These are phyloP conservation scores for Suillus bovinus DNA, from an alignment of 768 basidiomycete species.

Conservation along the genomic window DNA sequence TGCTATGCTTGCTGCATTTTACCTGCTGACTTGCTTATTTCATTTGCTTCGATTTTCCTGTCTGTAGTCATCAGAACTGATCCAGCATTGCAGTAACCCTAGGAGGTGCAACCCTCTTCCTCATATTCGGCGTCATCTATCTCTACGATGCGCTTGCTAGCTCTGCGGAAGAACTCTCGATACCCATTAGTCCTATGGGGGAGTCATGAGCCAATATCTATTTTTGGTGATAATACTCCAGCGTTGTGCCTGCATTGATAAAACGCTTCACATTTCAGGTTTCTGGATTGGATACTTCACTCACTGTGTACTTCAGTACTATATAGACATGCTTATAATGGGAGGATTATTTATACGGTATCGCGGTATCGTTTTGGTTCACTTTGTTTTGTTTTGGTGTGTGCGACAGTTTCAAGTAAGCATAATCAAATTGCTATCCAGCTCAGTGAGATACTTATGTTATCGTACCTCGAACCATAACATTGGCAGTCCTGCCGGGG, in stretches of 20 bases:
- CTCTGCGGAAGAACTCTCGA: slow-evolving; percentile 22
- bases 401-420: too few relatives aligned
- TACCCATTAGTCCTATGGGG: slow-evolving; percentile 10
- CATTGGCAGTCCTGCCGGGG: too few relatives aligned
- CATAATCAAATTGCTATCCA: too few relatives aligned
- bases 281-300: not conserved
- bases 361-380: not conserved
- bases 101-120: slow-evolving; percentile 79
- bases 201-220: not conserved
- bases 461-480: too few relatives aligned
- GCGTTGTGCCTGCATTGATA: not conserved
- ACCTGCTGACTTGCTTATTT: slow-evolving; percentile 67
- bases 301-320: not conserved
- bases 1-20: slow-evolving; percentile 51
- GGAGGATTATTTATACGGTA: not conserved
- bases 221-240: not conserved
- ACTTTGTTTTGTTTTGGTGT: not conserved
- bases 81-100: slow-evolving; percentile 63
- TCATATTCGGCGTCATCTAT: slow-evolving; percentile 83
- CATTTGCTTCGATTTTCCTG: slow-evolving; percentile 67
- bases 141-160: slow-evolving; percentile 58
- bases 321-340: not conserved
- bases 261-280: not conserved
- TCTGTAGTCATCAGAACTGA: slow-evolving; percentile 38
- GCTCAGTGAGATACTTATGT: too few relatives aligned